These are phyloP conservation scores for Cyamopsis tetragonoloba DNA, from an alignment of 306 rosid genomes.

Conservation along the genomic window DNA sequence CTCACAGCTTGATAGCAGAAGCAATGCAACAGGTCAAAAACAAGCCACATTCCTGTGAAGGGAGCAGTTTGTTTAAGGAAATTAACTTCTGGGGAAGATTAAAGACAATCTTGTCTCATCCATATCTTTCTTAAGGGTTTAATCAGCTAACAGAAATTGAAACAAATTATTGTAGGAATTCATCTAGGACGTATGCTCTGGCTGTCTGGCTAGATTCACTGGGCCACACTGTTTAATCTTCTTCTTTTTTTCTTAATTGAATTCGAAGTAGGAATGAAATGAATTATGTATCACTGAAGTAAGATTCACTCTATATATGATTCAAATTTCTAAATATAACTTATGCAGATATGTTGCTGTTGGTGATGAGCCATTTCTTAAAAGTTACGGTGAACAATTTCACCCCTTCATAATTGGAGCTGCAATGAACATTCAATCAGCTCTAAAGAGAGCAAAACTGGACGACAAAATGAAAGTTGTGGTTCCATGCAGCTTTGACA, in stretches of 20 bases:
- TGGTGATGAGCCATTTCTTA: slow-evolving; percentile 88
- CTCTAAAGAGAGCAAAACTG: slow-evolving; percentile 62
- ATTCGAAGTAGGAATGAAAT: not conserved
- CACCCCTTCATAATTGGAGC: slow-evolving; percentile 75
- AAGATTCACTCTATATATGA: slow-evolving; percentile 10
- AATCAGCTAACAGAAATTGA: slow-evolving; percentile 11
- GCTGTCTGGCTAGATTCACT: slow-evolving; percentile 5
- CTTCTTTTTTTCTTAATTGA: not conserved
- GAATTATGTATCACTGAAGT: slow-evolving; percentile 4
- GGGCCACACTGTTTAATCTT: not conserved
- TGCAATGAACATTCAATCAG: slow-evolving; percentile 62
- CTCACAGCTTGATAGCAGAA: not conserved
- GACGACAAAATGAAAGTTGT: slow-evolving; percentile 75
- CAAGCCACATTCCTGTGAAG: not conserved
- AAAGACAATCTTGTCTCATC: slow-evolving; percentile 11
- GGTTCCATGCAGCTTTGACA: slow-evolving; percentile 87
- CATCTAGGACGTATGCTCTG: not conserved
- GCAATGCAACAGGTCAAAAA: not conserved
- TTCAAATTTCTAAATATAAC: slow-evolving; percentile 30
- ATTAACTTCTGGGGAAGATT: not conserved
- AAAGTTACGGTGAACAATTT: slow-evolving; percentile 64
- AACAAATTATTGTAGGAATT: slow-evolving; percentile 13
- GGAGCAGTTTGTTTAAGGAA: not conserved
- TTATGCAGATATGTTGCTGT: slow-evolving; percentile 79
- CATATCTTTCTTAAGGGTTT: not conserved